Conservation (phyloP, 202 grass and related monocot species). For the Panicum virgatum region DNA sequence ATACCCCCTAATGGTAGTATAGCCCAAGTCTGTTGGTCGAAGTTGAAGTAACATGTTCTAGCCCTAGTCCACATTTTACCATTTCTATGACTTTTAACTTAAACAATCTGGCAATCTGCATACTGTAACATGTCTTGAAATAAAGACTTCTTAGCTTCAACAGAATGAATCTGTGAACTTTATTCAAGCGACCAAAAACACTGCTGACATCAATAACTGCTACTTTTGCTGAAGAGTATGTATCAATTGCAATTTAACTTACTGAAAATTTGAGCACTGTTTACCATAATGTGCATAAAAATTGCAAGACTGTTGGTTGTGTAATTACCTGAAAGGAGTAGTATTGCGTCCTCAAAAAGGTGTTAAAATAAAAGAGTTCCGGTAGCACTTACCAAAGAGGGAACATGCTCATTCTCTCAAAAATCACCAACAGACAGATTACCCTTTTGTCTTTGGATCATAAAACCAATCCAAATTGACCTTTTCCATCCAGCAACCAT, state of each 20-base stretch:
- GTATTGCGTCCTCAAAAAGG: background rate
- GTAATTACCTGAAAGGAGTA: background rate
- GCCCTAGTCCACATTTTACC: background rate
- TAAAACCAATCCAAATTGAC: background rate
- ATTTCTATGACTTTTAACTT: background rate
- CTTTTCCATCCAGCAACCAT: background rate
- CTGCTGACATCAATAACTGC: background rate
- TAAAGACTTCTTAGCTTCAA: background rate
- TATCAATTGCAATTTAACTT: background rate
- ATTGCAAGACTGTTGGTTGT: slow-evolving; percentile 4
- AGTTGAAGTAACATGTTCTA: background rate
- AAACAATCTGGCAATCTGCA: slow-evolving; percentile 2
- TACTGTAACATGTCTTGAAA: background rate
- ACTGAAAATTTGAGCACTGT: background rate
- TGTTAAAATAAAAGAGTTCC: background rate
- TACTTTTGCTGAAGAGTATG: background rate
- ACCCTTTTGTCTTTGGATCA: slow-evolving; percentile 17
- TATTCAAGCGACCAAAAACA: background rate
- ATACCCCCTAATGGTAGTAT: background rate
- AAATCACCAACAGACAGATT: slow-evolving; percentile 12
- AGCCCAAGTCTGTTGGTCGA: background rate
- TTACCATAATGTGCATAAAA: background rate
- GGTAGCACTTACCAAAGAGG: slow-evolving; percentile 5
- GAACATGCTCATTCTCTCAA: background rate
- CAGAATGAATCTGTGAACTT: background rate